Conservation (phyloP, 2,329 filamentous ascomycete genomes). For the Rhynchosporium secalis region DNA sequence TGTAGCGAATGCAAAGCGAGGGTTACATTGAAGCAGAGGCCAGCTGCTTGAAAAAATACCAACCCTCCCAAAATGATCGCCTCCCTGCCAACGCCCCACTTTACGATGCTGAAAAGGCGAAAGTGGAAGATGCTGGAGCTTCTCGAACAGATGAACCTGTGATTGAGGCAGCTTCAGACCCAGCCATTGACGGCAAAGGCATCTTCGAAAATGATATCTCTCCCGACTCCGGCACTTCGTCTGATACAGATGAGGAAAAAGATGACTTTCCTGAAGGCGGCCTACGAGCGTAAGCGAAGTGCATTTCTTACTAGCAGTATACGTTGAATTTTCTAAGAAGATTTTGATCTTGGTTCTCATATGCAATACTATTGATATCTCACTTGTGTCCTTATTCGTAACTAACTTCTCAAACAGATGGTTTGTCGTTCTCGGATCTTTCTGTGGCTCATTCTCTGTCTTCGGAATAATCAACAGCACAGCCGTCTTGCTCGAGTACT, state of each 20-base stretch:
- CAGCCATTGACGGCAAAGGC: constrained; percentile 18
- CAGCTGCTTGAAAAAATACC: constrained; percentile 44
- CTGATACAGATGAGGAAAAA: constrained; percentile 33
- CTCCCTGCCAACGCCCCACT: constrained; percentile 5
- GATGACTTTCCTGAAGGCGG: constrained; percentile 66
- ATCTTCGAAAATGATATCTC: constrained; percentile 14
- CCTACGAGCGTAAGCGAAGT: constrained; percentile 44
- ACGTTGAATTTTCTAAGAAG: not conserved
- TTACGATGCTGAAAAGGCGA: constrained; percentile 27
- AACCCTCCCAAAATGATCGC: constrained; percentile 23
- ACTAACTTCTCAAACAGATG: constrained; percentile 43
- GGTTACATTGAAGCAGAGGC: constrained; percentile 42
- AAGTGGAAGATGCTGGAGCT: constrained; percentile 17
- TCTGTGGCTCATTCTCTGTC: constrained; percentile 59
- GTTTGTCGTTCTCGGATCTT: constrained; percentile 66
- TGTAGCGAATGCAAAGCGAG: constrained; percentile 39
- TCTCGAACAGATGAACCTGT: constrained; percentile 15
- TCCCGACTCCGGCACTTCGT: constrained; percentile 23
- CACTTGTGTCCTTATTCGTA: not conserved
- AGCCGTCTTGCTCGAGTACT: constrained; percentile 63
- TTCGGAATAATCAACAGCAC: constrained; percentile 65
- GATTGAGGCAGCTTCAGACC: constrained; percentile 14
- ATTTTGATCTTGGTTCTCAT: not conserved
- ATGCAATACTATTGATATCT: not conserved
- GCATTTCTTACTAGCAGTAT: not conserved